phyloP scores from a whole-genome alignment of 2,329 filamentous ascomycete species.

The Aspergillus quadrilineatus region DNA sequence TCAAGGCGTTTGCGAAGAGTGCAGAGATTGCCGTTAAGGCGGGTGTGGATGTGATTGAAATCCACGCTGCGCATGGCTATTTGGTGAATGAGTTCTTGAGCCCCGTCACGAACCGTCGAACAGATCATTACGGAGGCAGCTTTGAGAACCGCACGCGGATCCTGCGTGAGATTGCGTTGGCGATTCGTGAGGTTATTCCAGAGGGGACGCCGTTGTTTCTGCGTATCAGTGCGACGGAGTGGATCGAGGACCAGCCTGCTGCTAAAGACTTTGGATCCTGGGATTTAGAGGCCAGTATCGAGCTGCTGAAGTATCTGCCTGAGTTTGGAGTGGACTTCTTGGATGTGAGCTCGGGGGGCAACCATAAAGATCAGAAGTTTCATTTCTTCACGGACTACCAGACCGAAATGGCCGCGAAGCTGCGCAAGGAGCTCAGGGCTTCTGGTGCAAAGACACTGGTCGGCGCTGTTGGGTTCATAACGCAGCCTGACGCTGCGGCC shows the following conservation, averaged over 20 bases:
- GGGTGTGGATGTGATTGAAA: conserved; percentile 52
- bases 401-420: conserved; percentile 48
- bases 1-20: conserved; percentile 42
- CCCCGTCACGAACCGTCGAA: conserved; percentile 46
- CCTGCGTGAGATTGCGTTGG: conserved; percentile 49
- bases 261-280: conserved; percentile 34
- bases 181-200: conserved; percentile 24
- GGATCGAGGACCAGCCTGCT: conserved; percentile 22
- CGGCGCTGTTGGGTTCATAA: conserved; percentile 56
- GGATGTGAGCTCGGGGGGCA: conserved; percentile 48
- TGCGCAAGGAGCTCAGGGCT: conserved; percentile 42
- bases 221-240: conserved; percentile 9
- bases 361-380: conserved; percentile 47
- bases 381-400: conserved; percentile 51
- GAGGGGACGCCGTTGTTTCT: conserved; percentile 2
- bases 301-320: conserved; percentile 43
- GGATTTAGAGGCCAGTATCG: conserved; percentile 41
- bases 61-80: conserved; percentile 50
- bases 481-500: conserved; percentile 52
- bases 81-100: conserved; percentile 51
- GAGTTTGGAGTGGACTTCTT: conserved; percentile 45
- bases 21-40: conserved; percentile 52
- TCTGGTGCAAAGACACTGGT: conserved; percentile 46
- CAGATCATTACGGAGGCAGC: conserved; percentile 50
- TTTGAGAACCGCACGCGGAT: conserved; percentile 54